Conservation (phyloP, 2,329 filamentous ascomycete genomes). For the Aspergillus versicolor region DNA sequence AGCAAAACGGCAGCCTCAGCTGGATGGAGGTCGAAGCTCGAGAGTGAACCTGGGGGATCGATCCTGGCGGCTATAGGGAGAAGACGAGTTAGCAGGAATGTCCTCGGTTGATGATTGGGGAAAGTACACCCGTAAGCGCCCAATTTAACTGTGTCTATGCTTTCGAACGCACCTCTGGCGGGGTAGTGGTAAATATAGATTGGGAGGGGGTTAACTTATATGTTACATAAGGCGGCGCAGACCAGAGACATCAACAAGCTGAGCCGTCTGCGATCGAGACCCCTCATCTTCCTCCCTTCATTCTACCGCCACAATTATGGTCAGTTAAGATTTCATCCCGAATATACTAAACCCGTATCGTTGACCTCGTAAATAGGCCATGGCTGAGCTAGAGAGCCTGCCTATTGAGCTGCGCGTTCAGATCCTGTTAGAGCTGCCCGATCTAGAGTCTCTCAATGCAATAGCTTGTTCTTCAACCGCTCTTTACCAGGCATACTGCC, state of each 20-base stretch:
- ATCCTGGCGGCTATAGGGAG: background rate
- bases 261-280: background rate
- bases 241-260: background rate
- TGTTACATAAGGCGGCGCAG: background rate
- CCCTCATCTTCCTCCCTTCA: background rate
- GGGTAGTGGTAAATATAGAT: background rate
- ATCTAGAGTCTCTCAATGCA: slow-evolving; percentile 15
- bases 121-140: background rate
- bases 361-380: background rate
- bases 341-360: background rate
- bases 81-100: background rate
- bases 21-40: too few species aligned
- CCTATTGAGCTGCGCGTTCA: background rate
- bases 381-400: background rate
- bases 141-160: background rate
- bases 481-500: slow-evolving; percentile 16
- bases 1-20: too few species aligned
- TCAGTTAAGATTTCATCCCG: background rate
- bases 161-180: background rate
- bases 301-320: background rate
- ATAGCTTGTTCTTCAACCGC: slow-evolving; percentile 17
- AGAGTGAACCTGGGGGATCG: background rate
- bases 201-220: background rate
- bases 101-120: background rate
- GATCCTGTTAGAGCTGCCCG: background rate